Percentiles rank a stretch among this genome's conserved stretches.
Evolutionary conservation across 2,329 filamentous ascomycete genomes (phyloP).

Genomic region (Cladosporium velox): DNA sequence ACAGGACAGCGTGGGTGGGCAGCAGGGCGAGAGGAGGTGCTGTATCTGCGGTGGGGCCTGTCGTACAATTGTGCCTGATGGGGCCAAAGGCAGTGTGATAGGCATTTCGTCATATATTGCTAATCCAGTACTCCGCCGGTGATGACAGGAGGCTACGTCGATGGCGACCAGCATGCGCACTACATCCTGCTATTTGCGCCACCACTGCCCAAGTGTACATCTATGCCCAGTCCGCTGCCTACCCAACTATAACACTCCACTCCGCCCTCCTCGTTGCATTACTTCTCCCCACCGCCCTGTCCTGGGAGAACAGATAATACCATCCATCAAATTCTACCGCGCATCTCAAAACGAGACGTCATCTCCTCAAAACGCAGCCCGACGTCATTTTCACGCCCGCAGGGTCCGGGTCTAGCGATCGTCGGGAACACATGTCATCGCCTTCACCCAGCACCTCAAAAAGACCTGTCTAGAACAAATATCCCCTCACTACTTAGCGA

Average conservation of each 20-base stretch:
- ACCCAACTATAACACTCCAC: background rate
- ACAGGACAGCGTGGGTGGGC: background rate
- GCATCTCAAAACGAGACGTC: background rate
- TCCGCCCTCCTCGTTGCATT: background rate
- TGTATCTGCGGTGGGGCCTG: conserved; percentile 5
- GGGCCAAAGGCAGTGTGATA: background rate
- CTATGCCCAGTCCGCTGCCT: background rate
- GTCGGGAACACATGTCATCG: background rate
- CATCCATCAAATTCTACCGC: no score
- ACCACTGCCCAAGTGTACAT: background rate
- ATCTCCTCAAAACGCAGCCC: background rate
- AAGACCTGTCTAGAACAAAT: conserved; percentile 9
- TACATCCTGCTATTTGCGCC: background rate
- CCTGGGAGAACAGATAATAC: background rate
- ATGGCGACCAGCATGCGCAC: background rate
- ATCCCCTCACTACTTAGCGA: conserved; percentile 6
- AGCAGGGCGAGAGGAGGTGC: background rate
- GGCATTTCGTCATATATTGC: conserved; percentile 9
- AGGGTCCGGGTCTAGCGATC: conserved; percentile 10
- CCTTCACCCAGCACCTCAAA: background rate
- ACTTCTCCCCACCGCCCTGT: background rate
- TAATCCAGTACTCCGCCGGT: background rate
- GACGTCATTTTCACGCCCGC: conserved; percentile 3
- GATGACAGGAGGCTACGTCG: background rate
- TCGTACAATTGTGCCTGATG: conserved; percentile 5